Percentiles rank a stretch among this genome's conserved stretches.
phyloP scores from a whole-genome alignment of 148 eudicot species.

The Beta vulgaris region DNA sequence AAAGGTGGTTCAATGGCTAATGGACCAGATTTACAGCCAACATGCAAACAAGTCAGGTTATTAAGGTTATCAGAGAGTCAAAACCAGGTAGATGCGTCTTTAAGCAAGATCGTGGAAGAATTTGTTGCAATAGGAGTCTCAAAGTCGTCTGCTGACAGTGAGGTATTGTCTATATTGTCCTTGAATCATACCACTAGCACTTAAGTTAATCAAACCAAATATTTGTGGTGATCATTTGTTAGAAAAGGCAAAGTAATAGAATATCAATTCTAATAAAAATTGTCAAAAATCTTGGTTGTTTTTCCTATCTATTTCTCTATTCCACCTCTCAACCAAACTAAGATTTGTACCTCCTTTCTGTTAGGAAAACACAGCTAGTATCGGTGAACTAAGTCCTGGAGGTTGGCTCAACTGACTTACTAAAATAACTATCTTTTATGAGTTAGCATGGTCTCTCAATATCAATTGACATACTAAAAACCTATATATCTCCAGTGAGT shows the following conservation, averaged over 20 bases:
- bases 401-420: background rate
- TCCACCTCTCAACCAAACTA: background rate
- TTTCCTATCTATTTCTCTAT: background rate
- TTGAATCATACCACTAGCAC: background rate
- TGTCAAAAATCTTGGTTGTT: no score
- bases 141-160: slow-evolving; percentile 48
- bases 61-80: slow-evolving; percentile 48
- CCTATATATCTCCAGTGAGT: background rate
- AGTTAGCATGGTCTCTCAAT: no score
- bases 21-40: slow-evolving; percentile 48
- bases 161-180: slow-evolving; percentile 44
- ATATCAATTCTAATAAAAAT: no score
- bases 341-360: background rate
- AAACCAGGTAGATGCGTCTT: slow-evolving; percentile 53
- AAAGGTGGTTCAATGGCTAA: slow-evolving; percentile 45
- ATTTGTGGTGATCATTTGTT: background rate
- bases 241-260: background rate
- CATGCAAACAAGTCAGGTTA: slow-evolving; percentile 30
- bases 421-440: no score
- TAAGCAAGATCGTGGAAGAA: slow-evolving; percentile 48
- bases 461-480: background rate
- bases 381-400: background rate
- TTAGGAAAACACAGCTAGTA: background rate
- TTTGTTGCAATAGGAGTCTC: slow-evolving; percentile 36
- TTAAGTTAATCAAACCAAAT: no score